phyloP scores from a whole-genome alignment of 106 monocot species.

The Narthecium ossifragum region DNA sequence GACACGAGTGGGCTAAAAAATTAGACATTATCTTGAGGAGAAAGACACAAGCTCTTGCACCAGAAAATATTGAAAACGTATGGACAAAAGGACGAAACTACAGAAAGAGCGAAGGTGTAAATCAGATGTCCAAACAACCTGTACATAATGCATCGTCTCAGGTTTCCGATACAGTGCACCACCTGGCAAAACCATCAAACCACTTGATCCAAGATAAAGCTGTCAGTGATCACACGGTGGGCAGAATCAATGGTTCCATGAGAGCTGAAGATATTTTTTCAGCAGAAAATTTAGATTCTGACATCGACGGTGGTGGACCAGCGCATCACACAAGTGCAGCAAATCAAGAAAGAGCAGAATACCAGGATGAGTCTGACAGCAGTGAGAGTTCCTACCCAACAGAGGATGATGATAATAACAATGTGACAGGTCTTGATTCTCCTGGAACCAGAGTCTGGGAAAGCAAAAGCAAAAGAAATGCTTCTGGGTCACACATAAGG shows the following conservation, averaged over 20 bases:
- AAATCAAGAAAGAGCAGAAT: slow-evolving; percentile 24
- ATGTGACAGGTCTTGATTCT: slow-evolving; percentile 79
- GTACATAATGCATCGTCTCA: slow-evolving; percentile 2
- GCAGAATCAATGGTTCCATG: slow-evolving; percentile 5
- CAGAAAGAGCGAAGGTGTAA: slow-evolving; percentile 41
- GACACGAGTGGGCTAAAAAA: slow-evolving; percentile 50
- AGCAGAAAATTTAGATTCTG: slow-evolving; percentile 4
- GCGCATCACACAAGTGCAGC: slow-evolving; percentile 5
- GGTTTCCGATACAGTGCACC: slow-evolving; percentile 1
- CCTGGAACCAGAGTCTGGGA: slow-evolving; percentile 98
- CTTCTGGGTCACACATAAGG: slow-evolving; percentile 45
- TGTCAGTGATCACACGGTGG: slow-evolving; percentile 4
- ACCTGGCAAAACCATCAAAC: slow-evolving; percentile 3
- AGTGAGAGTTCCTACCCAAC: slow-evolving; percentile 66
- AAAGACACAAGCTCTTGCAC: slow-evolving; percentile 71
- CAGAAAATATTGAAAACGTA: slow-evolving; percentile 90
- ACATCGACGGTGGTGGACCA: slow-evolving; percentile 21
- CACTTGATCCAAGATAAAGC: slow-evolving; percentile 10
- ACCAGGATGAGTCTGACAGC: slow-evolving; percentile 45
- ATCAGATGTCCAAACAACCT: slow-evolving; percentile 16
- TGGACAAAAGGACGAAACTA: slow-evolving; percentile 95
- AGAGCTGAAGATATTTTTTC: slow-evolving; percentile 4
- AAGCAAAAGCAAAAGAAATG: slow-evolving; percentile 73
- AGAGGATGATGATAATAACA: slow-evolving; percentile 69
- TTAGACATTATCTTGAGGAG: slow-evolving; percentile 60